Conservation (phyloP, 306 rosid genomes). For the Glycine latifolia region DNA sequence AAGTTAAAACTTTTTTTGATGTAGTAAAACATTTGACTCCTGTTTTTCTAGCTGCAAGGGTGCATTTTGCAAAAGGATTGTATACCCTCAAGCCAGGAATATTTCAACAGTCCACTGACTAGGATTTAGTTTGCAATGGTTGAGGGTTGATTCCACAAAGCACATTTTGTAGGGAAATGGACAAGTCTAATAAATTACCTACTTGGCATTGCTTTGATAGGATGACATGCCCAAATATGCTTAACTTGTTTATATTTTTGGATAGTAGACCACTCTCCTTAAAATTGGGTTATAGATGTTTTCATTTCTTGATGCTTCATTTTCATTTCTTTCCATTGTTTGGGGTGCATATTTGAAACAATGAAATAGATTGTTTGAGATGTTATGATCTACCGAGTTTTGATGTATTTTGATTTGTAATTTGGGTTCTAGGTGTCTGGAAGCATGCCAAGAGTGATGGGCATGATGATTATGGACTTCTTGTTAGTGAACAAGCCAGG, state of each 20-base stretch:
- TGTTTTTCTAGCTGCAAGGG: background rate
- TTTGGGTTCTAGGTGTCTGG: constrained; percentile 79
- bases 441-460: constrained; percentile 93
- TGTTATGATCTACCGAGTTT: background rate
- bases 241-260: background rate
- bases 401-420: background rate
- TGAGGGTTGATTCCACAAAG: background rate
- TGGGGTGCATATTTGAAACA: background rate
- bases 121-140: constrained; percentile 1
- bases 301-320: background rate
- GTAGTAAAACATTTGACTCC: background rate
- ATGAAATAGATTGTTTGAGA: background rate
- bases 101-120: background rate
- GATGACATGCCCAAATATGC: background rate
- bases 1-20: background rate
- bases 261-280: background rate
- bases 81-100: background rate
- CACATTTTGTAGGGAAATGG: background rate
- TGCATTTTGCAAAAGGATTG: constrained; percentile 1
- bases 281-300: background rate
- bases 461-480: constrained; percentile 90
- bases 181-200: background rate
- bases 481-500: constrained; percentile 87
- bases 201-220: background rate
- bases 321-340: background rate